Base-by-base conservation (phyloP, 1,284 basidiomycete genomes). In the Hemileia vastatrix region DNA sequence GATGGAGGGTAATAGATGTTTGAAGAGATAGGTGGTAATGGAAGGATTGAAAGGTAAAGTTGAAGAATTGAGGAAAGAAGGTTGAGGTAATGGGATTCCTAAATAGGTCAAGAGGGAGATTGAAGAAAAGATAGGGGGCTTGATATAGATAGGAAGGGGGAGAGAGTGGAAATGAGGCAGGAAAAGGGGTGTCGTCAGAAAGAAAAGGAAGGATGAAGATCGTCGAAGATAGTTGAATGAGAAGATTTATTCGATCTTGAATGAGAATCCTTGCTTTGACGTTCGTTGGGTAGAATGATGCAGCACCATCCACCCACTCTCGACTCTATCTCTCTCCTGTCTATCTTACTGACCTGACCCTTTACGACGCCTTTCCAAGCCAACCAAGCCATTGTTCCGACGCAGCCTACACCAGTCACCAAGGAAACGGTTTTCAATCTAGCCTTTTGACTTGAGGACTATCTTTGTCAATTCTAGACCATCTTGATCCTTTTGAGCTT, bases 1-100 rank as follows among this genome's bases (percentile, higher is more conserved):
- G 1, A 79, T 73, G 43, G 82, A 63, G 40, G 63, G 65, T 24
- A 66, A 66, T 32, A 70, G 44, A 2, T 65, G 36, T 66, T 59
- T 47, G 56, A 66, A 33, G 40, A 62, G n/a, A n/a, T n/a, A n/a
- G n/a, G n/a, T n/a, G n/a, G n/a, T n/a, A n/a, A n/a, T n/a, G n/a
- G n/a, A n/a, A n/a, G n/a, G n/a, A n/a, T n/a, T n/a, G n/a, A n/a
- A n/a, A n/a, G n/a, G n/a, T n/a, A 18, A 51, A 24, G 31, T 57
- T 50, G 58, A 53, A 11, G 66, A 67, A 1, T 67, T 67, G 45
- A 70, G 50, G 13, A 68, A 58, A 1, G 67, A 63, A 4, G 67
- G 69, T 2, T 63, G 47, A 6, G 71, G 69, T 8, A 69, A 65
- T 2, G 67, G 65, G 4, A 72, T 63, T 27, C 71, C 72, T 23